Evolutionary conservation across 352 stramenopile species (phyloP), one percentile per base, ranked within the genome.

Genomic region (Phytophthora brassicae): DNA sequence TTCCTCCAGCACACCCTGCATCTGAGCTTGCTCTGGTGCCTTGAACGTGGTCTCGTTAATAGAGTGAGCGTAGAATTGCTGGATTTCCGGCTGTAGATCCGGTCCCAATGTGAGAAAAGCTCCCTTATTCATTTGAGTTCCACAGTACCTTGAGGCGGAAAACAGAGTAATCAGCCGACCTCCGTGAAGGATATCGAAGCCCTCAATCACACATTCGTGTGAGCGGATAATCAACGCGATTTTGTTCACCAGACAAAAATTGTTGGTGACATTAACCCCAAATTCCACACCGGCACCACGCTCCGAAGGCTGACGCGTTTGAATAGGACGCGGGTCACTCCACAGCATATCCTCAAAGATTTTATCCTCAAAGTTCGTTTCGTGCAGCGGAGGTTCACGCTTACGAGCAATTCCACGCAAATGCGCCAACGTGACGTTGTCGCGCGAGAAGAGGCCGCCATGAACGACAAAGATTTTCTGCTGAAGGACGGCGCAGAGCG

Each of bases 31-130:
- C 44, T 89, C 79, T 0, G 85, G 81, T 12, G 68, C 68, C 38
- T 88, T 81, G 56, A 92, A 95, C 14, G 81, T 89, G 57, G 64
- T 92, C 43, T 92, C 79, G 53, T 96, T 79, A 17, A 97, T 79
- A 20, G 81, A 74, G 63, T 96, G 87, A 0, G 90, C 92, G 64
- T 97, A 97, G 64, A 97, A 98, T 67, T 98, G 92, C 71, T 98
- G 91, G 48, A 98, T 97, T 46, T 97, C 91, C 1, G 91, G 92
- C 55, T 97, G 90, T 8, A 98, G 74, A 47, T 97, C 88, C 1
- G 86, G 79, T 0, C 92, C 90, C 22, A 98, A 76, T 8, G 89
- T 96, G 22, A 98, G 71, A 59, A 97, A 87, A 2, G 83, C 83
- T 5, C 83, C 82, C 42, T 93, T 91, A 71, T 97, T 97, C 16